These are phyloP conservation scores for Euphorbia neoarborescens DNA, from an alignment of 441 rosid genomes.

Conservation along the genomic window DNA sequence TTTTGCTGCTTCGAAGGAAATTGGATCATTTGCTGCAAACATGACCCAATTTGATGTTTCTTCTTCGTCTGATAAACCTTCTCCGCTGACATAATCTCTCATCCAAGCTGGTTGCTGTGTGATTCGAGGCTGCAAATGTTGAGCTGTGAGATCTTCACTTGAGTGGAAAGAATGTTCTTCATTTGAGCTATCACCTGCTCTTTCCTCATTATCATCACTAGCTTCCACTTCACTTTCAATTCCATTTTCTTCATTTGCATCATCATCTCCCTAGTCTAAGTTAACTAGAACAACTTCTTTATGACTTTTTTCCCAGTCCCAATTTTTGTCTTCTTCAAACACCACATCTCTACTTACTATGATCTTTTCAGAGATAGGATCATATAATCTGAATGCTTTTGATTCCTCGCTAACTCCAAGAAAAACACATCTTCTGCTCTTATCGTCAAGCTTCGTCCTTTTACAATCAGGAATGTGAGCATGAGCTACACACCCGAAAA, in stretches of 20 bases:
- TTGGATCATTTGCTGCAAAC: too few relatives aligned
- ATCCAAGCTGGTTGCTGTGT: not conserved
- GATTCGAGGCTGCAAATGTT: too few relatives aligned
- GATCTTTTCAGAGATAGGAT: not conserved
- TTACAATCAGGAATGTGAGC: not conserved
- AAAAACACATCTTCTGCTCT: not conserved
- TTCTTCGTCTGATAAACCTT: slow-evolving; percentile 8
- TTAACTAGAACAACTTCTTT: not conserved
- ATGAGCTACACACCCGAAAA: slow-evolving; percentile 1
- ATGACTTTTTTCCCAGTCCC: not conserved
- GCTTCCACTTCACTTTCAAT: not conserved
- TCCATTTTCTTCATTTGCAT: not conserved
- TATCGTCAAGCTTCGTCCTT: not conserved
- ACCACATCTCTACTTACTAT: not conserved
- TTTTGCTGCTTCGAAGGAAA: not conserved
- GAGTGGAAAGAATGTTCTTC: too few relatives aligned
- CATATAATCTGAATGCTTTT: not conserved
- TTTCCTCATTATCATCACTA: not conserved
- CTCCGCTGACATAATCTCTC: slow-evolving; percentile 3
- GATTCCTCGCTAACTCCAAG: not conserved
- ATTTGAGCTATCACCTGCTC: not conserved
- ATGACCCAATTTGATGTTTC: not conserved
- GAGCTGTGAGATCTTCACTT: too few relatives aligned
- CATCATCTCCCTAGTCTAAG: not conserved
- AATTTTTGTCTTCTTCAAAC: not conserved